Evolutionary conservation across 495 filamentous ascomycete species (phyloP), one percentile per base, ranked within the genome.

Genomic region (Xylona heveae): DNA sequence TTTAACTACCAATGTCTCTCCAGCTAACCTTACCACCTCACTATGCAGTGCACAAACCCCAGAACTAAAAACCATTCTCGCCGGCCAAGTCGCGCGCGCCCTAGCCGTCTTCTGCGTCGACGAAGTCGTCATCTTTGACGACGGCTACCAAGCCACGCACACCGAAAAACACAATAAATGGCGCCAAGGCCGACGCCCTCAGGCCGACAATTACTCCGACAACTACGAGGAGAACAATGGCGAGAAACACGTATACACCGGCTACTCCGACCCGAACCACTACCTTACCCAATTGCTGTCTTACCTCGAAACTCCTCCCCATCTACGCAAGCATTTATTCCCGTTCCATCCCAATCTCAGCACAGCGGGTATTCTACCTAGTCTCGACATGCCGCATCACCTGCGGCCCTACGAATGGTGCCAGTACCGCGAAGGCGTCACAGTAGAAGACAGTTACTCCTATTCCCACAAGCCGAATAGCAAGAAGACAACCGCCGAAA

Each of bases 361-460:
- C 19, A 57, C 51, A 0, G 73, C 73, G 16, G 78, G 74, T 6
- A 50, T 64, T 3, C 54, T 82, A 16, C 71, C 72, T 0, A 75
- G 65, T 40, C 45, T 82, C 17, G 77, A 81, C 42, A 75, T 83
- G 57, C 78, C 78, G 13, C 73, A 78, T 41, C 78, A 83, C 45
- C 54, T 75, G 4, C 62, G 68, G 35, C 51, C 52, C 25, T 53
- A 68, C 17, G 74, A 78, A 37, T 74, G 68, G 65, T 65, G 73
- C 32, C 57, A 55, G 18, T 83, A 76, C 45, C 64, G 78, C 13
- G 76, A 81, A 43, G 78, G 74, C 13, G 60, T 82, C 25, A 68
- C 69, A 0, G 34, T 66, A 8, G 39, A 52, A 1, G 39, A 31
- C 13, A 36, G 28, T 9, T 13, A 4, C 12, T 19, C 10, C 17